Conservation (phyloP, 176 grass and related monocot genomes). For the Poa annua region DNA sequence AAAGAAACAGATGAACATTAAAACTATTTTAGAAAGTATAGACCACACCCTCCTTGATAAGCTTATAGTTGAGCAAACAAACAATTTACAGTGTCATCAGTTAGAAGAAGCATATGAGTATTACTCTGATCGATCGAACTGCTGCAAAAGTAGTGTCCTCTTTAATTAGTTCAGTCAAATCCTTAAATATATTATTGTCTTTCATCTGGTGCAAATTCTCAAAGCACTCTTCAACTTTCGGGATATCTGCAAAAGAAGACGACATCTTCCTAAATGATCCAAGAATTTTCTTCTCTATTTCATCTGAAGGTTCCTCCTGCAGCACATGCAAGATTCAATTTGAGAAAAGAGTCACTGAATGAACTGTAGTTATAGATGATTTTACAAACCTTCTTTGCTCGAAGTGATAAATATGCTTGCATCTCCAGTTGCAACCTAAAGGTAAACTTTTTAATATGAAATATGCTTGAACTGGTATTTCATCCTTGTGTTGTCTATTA, state of each 20-base stretch:
- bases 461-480: not conserved
- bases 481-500: constrained; percentile 11
- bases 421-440: constrained; percentile 88
- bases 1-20: constrained; percentile 23
- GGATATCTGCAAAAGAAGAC: constrained; percentile 59
- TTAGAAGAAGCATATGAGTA: constrained; percentile 34
- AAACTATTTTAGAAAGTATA: constrained; percentile 27
- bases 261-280: constrained; percentile 77
- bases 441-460: constrained; percentile 21
- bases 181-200: constrained; percentile 95
- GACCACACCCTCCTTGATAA: constrained; percentile 23
- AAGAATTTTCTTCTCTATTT: constrained; percentile 59
- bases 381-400: constrained; percentile 71
- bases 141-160: constrained; percentile 59
- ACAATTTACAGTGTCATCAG: not conserved
- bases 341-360: constrained; percentile 34
- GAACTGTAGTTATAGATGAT: constrained; percentile 26
- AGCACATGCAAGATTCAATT: constrained; percentile 35
- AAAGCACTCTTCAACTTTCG: constrained; percentile 80
- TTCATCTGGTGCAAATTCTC: constrained; percentile 84
- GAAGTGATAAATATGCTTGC: constrained; percentile 76
- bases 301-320: constrained; percentile 73
- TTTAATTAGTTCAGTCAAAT: constrained; percentile 63
- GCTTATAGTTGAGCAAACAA: constrained; percentile 28
- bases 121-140: constrained; percentile 64